A percentile compares a stretch with the other conserved stretches of the same genome.
Conservation (phyloP, 495 filamentous ascomycete genomes). For the Penicillium crystallinum region DNA sequence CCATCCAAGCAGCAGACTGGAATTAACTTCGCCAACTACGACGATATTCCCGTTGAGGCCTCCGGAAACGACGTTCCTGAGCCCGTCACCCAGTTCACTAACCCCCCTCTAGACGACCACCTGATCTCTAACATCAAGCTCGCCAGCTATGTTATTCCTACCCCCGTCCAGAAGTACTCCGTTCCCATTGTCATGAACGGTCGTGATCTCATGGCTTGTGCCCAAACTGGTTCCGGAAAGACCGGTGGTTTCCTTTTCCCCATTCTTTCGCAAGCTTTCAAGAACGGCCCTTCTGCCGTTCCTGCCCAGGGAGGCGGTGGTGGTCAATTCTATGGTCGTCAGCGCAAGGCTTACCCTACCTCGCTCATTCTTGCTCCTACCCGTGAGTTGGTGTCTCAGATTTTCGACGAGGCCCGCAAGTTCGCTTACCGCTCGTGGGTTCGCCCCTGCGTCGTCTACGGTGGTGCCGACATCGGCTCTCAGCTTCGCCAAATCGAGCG, state of each 20-base stretch:
- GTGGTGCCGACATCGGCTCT: constrained; percentile 95
- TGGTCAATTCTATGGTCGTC: constrained; percentile 68
- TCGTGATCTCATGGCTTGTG: constrained; percentile 97
- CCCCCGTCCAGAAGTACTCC: constrained; percentile 96
- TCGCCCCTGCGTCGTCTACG: constrained; percentile 95
- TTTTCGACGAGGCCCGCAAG: constrained; percentile 95
- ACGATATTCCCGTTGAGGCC: constrained; percentile 97
- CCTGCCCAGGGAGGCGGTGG: constrained; percentile 46
- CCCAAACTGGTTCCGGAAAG: constrained; percentile 98
- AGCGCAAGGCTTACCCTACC: constrained; percentile 92
- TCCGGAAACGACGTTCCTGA: constrained; percentile 93
- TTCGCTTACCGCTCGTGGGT: constrained; percentile 99
- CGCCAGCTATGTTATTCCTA: constrained; percentile 88
- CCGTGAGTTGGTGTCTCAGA: constrained; percentile 96
- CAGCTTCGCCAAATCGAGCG: constrained; percentile 97
- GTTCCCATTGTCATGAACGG: constrained; percentile 96
- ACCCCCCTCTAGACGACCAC: constrained; percentile 91
- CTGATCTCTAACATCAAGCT: constrained; percentile 86
- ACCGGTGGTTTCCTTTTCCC: constrained; percentile 99
- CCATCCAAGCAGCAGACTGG: constrained; percentile 91
- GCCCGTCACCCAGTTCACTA: constrained; percentile 81
- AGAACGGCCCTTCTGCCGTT: constrained; percentile 70
- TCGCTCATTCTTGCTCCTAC: constrained; percentile 94
- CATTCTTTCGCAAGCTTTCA: constrained; percentile 92
- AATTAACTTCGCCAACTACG: constrained; percentile 99